phyloP scores from a whole-genome alignment of 164 flowering plant species.

The Annona cherimola region DNA sequence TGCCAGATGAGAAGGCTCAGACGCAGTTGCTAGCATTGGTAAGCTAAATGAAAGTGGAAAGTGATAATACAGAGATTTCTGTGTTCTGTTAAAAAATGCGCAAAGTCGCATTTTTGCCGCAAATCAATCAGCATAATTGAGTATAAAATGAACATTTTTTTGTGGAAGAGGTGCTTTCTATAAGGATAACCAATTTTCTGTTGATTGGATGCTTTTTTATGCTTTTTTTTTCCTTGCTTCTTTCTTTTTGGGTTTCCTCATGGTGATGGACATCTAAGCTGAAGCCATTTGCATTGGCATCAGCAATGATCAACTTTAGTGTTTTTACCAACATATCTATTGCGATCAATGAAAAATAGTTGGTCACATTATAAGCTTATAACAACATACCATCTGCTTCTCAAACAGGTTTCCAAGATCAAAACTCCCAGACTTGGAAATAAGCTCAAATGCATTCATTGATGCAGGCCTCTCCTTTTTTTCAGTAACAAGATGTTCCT shows the following conservation, averaged over 20 bases:
- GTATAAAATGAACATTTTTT: neutral
- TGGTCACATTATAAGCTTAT: neutral
- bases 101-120: neutral
- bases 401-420: constrained; percentile 81
- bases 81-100: neutral
- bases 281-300: neutral
- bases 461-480: constrained; percentile 79
- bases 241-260: neutral
- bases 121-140: neutral
- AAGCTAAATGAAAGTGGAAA: neutral
- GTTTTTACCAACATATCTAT: neutral
- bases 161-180: neutral
- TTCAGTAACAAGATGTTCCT: constrained; percentile 82
- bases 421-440: constrained; percentile 69
- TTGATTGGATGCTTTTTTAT: too few species aligned
- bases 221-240: too few species aligned
- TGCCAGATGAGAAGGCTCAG: neutral
- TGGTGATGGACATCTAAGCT: neutral
- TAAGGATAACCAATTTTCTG: too few species aligned
- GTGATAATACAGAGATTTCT: neutral
- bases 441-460: constrained; percentile 95
- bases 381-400: constrained; percentile 47
- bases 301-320: neutral
- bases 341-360: neutral
- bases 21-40: neutral